Evolutionary conservation across 352 stramenopile species (phyloP), one percentile per base, ranked within the genome.

Genomic region (Phytophthora fragariae): DNA sequence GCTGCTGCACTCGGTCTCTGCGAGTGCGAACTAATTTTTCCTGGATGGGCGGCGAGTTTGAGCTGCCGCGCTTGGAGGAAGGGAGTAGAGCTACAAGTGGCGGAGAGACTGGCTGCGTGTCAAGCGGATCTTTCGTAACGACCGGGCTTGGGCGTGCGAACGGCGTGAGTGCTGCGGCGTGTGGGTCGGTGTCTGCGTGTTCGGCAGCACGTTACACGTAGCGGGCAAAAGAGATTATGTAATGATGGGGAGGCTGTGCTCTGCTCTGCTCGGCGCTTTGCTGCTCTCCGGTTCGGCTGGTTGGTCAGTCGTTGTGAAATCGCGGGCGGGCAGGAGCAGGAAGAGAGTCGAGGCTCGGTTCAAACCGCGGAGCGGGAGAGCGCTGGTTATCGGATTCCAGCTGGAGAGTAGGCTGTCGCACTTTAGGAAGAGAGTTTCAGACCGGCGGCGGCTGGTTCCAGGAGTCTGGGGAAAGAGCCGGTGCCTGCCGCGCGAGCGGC

Each of bases 211-310:
- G 69, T 83, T 76, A 73, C 77, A 81, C 70, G 65, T 76, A 72
- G 73, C 68, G 70, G 60, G 82, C 65, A 82, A 90, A 92, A 86
- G 78, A 77, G 77, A 86, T 91, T 91, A 91, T 91, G 85, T 92
- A 92, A 91, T 89, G 85, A 83, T 82, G 75, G 65, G 70, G 47
- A 66, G 68, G 39, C 59, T 68, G 57, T 60, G 68, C 65, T 72
- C 66, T 78, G 74, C 69, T 33, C 52, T 75, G 50, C n/a, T 69
- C 57, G 35, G 9, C 44, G 35, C 19, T 27, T 27, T 27, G 24
- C 35, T 15, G 35, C 11, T 54, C 66, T 57, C 9, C 19, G 53
- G 60, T 46, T 70, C 53, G 52, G 59, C 47, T 56, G 46, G 70
- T 68, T 69, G 41, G 72, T 70, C 56, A 12, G 65, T 68, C 71